Evolutionary conservation across 306 rosid species (phyloP).

Genomic region (Dryas alaskensis): DNA sequence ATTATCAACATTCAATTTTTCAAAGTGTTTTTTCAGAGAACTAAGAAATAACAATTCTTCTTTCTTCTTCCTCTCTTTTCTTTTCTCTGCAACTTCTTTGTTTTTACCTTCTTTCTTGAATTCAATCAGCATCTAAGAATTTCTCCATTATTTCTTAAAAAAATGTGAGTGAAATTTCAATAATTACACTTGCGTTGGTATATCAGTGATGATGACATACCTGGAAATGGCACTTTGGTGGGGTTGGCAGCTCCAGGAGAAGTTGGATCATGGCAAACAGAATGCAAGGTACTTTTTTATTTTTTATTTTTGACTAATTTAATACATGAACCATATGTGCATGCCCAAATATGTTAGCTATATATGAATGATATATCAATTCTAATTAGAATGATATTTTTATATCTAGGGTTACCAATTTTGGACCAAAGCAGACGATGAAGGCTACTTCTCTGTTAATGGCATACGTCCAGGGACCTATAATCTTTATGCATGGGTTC

Average conservation of each 20-base stretch:
- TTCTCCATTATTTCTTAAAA: too few relatives aligned
- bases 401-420: conserved; percentile 59
- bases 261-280: conserved; percentile 91
- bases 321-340: neutral
- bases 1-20: too few relatives aligned
- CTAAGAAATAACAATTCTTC: too few relatives aligned
- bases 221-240: conserved; percentile 65
- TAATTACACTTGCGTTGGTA: conserved; percentile 34
- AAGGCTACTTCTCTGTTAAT: conserved; percentile 52
- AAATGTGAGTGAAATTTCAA: neutral
- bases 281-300: conserved; percentile 33
- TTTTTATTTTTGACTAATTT: neutral
- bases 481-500: conserved; percentile 68
- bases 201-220: conserved; percentile 33
- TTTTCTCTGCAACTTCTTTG: too few relatives aligned
- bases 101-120: too few relatives aligned
- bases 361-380: neutral
- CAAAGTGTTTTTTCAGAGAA: too few relatives aligned
- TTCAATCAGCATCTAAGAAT: too few relatives aligned
- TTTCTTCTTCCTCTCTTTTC: too few relatives aligned
- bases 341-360: too few relatives aligned
- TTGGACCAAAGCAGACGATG: conserved; percentile 55
- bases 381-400: neutral
- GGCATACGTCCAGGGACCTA: conserved; percentile 48
- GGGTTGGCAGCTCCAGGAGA: conserved; percentile 87